Conservation (phyloP, 768 basidiomycete species). For the Rhizopogon vesiculosus region DNA sequence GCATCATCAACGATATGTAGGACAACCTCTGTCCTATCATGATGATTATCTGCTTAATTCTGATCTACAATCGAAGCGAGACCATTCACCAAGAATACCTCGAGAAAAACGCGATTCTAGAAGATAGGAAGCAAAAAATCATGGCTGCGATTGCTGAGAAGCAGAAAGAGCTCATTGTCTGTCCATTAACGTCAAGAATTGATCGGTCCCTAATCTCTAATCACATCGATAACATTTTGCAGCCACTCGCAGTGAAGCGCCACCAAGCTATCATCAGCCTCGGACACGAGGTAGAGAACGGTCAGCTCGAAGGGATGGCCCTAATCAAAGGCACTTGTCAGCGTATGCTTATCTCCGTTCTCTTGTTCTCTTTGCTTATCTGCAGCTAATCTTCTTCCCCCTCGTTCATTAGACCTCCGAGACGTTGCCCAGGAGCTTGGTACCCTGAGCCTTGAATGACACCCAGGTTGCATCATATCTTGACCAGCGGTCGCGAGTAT, state of each 20-base stretch:
- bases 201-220: neutral
- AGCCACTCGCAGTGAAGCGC: slow-evolving; percentile 23
- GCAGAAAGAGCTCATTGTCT: slow-evolving; percentile 22
- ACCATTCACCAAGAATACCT: slow-evolving; percentile 22
- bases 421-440: neutral
- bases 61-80: slow-evolving; percentile 13
- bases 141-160: slow-evolving; percentile 18
- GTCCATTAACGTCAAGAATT: neutral
- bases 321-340: slow-evolving; percentile 14
- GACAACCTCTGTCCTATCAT: slow-evolving; percentile 2
- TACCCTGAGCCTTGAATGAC: too few relatives aligned
- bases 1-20: slow-evolving; percentile 21
- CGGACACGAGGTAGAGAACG: slow-evolving; percentile 17
- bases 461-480: neutral
- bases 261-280: slow-evolving; percentile 22
- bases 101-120: slow-evolving; percentile 13
- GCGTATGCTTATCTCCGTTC: slow-evolving; percentile 10
- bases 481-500: neutral
- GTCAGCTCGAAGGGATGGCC: slow-evolving; percentile 18
- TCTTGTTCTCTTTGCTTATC: neutral
- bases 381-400: neutral
- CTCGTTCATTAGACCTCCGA: neutral
- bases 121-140: slow-evolving; percentile 24
- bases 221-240: neutral
- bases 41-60: slow-evolving; percentile 1